phyloP scores from a whole-genome alignment of 1,139 yeast genomes.

The Taiozyma sp. region DNA sequence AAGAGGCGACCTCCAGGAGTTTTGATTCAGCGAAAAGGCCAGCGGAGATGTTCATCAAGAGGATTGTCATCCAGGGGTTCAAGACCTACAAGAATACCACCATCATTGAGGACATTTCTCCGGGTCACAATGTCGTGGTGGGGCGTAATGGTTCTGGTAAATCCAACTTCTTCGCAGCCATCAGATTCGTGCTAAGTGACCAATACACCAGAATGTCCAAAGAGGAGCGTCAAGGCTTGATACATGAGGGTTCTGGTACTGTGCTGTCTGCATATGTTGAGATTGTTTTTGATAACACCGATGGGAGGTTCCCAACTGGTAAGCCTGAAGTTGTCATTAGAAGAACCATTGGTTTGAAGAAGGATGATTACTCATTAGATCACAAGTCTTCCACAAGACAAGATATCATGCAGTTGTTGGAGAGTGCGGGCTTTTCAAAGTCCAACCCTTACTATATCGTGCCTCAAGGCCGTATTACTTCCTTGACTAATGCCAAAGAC shows the following conservation, averaged over 20 bases:
- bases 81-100: conserved; percentile 90
- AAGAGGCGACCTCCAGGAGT: neutral
- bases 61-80: conserved; percentile 84
- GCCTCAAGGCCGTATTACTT: conserved; percentile 90
- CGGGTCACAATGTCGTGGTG: conserved; percentile 83
- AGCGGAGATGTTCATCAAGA: conserved; percentile 31
- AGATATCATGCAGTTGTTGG: conserved; percentile 79
- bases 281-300: conserved; percentile 77
- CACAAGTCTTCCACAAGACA: conserved; percentile 71
- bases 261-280: conserved; percentile 94
- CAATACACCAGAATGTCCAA: conserved; percentile 85
- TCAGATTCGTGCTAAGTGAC: conserved; percentile 87
- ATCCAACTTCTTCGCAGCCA: conserved; percentile 93
- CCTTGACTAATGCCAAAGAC: conserved; percentile 86
- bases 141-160: conserved; percentile 98
- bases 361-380: conserved; percentile 65
- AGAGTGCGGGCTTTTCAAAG: conserved; percentile 88
- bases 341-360: conserved; percentile 87
- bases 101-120: conserved; percentile 69
- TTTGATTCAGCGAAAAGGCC: neutral
- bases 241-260: conserved; percentile 89
- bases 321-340: conserved; percentile 69
- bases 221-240: conserved; percentile 83
- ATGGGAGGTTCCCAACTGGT: conserved; percentile 52
- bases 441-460: conserved; percentile 94